A percentile compares a stretch with the other conserved stretches of the same genome.
These are phyloP conservation scores for Penicillium brevicompactum DNA, from an alignment of 2,329 filamentous ascomycete genomes.

Conservation along the genomic window DNA sequence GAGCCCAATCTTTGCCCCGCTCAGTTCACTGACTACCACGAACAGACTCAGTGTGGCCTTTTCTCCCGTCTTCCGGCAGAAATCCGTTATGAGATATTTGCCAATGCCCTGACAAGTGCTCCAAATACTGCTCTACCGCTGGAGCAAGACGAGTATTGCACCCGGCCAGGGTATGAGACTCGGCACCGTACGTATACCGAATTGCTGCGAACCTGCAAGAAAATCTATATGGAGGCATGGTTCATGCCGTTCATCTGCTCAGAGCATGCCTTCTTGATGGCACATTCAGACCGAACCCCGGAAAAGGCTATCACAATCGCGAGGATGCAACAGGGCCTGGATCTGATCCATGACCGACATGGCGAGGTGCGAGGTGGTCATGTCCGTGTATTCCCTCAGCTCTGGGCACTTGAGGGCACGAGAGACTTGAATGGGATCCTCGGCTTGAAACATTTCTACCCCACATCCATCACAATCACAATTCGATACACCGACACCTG, in stretches of 20 bases:
- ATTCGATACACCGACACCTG: conserved; percentile 56
- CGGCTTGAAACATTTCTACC: conserved; percentile 31
- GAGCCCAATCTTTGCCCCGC: no score
- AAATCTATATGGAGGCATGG: conserved; percentile 48
- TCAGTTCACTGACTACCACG: no score
- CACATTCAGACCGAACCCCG: conserved; percentile 34
- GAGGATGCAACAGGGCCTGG: conserved; percentile 19
- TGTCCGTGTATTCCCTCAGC: conserved; percentile 48
- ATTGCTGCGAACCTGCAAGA: conserved; percentile 48
- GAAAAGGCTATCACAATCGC: conserved; percentile 10
- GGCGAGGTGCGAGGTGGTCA: conserved; percentile 32
- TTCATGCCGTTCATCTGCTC: conserved; percentile 44
- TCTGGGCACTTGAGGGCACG: conserved; percentile 42
- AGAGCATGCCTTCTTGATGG: conserved; percentile 46
- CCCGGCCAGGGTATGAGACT: no score
- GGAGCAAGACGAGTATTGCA: no score
- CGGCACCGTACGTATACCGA: conserved; percentile 36
- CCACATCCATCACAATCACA: conserved; percentile 46
- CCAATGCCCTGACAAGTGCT: no score
- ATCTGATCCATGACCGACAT: conserved; percentile 21
- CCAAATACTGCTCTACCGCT: no score
- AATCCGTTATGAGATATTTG: no score
- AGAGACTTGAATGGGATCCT: conserved; percentile 29
- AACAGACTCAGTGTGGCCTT: no score
- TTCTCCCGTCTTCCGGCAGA: no score